Conservation (phyloP, 345 rosid species). For the Clausena lansium region DNA sequence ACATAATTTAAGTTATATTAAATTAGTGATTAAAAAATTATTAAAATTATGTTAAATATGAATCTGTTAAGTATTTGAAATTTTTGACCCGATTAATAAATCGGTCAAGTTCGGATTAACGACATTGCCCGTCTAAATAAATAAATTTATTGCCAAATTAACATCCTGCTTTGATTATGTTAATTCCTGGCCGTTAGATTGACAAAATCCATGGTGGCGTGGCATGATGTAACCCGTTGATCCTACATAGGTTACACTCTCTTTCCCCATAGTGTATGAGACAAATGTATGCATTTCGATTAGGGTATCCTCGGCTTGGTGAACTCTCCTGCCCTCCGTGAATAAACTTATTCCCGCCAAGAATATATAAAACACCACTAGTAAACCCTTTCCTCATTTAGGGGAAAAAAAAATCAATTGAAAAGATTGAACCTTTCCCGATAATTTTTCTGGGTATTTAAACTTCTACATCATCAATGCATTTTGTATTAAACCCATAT, state of each 20-base stretch:
- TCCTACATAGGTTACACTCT: neutral
- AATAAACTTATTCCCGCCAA: neutral
- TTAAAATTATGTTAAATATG: no score
- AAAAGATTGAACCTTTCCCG: neutral
- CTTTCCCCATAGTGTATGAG: no score
- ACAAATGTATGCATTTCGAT: no score
- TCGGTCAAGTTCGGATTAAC: no score
- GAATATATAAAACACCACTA: neutral
- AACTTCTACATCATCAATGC: constrained; percentile 31
- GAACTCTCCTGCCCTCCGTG: neutral
- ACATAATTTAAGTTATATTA: no score
- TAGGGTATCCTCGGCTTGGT: neutral
- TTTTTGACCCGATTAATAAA: no score
- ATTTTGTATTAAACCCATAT: constrained; percentile 20
- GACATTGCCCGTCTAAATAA: no score
- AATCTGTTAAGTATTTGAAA: no score
- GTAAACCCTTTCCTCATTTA: neutral
- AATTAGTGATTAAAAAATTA: no score
- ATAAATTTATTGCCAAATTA: no score
- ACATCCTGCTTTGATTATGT: neutral
- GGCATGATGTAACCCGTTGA: neutral
- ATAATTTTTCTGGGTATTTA: neutral
- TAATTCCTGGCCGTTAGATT: neutral
- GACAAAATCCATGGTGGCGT: neutral
- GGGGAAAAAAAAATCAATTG: neutral